A percentile compares a stretch with the other conserved stretches of the same genome.
Conservation (phyloP, 2,329 filamentous ascomycete genomes). For the Madurella mycetomatis region DNA sequence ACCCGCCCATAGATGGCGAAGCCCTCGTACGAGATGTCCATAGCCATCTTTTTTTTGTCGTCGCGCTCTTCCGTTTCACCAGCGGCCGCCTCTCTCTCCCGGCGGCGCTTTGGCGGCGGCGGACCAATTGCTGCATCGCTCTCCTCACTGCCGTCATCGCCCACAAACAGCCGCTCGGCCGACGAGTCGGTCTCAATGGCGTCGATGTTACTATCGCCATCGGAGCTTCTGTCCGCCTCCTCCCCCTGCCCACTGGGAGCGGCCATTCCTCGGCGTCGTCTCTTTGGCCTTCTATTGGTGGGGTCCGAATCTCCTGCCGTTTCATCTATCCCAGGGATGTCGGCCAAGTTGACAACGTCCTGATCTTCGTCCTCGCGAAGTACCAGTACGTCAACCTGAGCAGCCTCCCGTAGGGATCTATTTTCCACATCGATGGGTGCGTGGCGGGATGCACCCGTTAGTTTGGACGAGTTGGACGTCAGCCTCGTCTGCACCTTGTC, state of each 20-base stretch:
- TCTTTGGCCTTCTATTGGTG: slow-evolving; percentile 30
- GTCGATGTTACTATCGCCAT: slow-evolving; percentile 21
- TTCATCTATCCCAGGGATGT: slow-evolving; percentile 48
- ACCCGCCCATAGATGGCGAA: slow-evolving; percentile 95
- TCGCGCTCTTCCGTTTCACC: slow-evolving; percentile 40
- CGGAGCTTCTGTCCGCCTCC: slow-evolving; percentile 33
- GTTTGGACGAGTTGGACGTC: slow-evolving; percentile 58
- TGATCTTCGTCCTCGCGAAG: slow-evolving; percentile 56
- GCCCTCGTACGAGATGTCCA: slow-evolving; percentile 87
- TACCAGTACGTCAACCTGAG: slow-evolving; percentile 13
- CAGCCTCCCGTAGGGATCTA: slow-evolving; percentile 7
- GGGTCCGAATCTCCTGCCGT: slow-evolving; percentile 27
- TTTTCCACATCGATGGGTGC: slow-evolving; percentile 50
- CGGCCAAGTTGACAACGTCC: slow-evolving; percentile 48
- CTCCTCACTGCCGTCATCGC: slow-evolving; percentile 28
- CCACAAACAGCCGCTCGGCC: slow-evolving; percentile 26
- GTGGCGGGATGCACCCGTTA: slow-evolving; percentile 54
- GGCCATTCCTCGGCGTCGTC: slow-evolving; percentile 30
- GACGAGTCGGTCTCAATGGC: slow-evolving; percentile 20
- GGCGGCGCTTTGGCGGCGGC: slow-evolving; percentile 44
- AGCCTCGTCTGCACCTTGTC: slow-evolving; percentile 51
- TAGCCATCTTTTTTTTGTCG: slow-evolving; percentile 85
- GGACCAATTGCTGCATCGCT: slow-evolving; percentile 36
- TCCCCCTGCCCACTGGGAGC: slow-evolving; percentile 30
- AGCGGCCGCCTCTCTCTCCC: slow-evolving; percentile 31